Evolutionary conservation across 768 basidiomycete species (phyloP), one percentile per base, ranked within the genome.

Genomic region (Pleurotus ostreatus): DNA sequence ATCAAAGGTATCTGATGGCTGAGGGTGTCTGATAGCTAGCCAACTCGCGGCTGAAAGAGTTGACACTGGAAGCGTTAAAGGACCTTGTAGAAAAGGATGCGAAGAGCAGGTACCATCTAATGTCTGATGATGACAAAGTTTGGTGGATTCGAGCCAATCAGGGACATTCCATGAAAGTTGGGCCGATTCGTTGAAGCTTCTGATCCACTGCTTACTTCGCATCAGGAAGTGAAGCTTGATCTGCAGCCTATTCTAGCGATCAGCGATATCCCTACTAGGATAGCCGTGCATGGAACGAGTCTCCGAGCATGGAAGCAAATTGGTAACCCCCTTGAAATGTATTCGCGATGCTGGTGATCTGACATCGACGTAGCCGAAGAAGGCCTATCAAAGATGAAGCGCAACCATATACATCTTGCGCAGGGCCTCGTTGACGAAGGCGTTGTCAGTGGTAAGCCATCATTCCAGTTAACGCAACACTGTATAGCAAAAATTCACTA

Each of bases 141-240:
- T 90, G 90, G 89, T 91, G 87, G 86, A 92, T 95, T 61, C 79
- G 88, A 37, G 94, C 94, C 6, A 93, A 91, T 62, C 94, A 95
- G 69, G 94, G 94, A 0, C 94, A 95, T 71, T 89, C 92, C 0
- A 74, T 96, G 46, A 81, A 86, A 78, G 93, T 86, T n/a, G 26
- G 41, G 20, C 34, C 22, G 7, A n/a, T 40, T 45, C 55, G 20
- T 48, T 25, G 51, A 16, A 30, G 37, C 34, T 22, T 44, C 11
- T 23, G 37, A 43, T 3, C 18, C 9, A 39, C 43, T 39, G 8
- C 13, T n/a, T 15, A 8, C 22, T 34, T 46, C 30, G 18, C 6
- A 18, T 12, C 59, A 94, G 92, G 72, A 78, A 0, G 78, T 93
- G n/a, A 74, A 85, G 46, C 63, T 94, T 12, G 86, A 91, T 9